Evolutionary conservation across 2,329 filamentous ascomycete genomes (phyloP).

Genomic region (Pseudogymnoascus sp.): DNA sequence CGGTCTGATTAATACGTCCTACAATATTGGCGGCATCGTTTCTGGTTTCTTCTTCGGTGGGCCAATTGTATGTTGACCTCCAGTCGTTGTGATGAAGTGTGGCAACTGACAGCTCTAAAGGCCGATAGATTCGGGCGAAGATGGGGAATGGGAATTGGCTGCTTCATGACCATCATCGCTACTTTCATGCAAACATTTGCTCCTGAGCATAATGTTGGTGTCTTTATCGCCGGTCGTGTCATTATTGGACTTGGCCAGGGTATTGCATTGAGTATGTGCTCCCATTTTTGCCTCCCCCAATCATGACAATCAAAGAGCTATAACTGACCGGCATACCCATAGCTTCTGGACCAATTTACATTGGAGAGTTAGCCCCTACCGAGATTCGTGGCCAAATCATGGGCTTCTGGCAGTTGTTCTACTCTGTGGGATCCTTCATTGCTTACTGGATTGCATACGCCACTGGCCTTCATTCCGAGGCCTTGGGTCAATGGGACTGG

Average conservation of each 20-base stretch:
- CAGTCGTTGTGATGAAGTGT: not conserved
- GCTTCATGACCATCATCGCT: constrained; percentile 57
- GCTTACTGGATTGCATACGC: constrained; percentile 61
- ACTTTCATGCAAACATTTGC: constrained; percentile 64
- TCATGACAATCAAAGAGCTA: constrained; percentile 9
- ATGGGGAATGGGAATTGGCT: constrained; percentile 58
- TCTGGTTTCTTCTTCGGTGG: constrained; percentile 64
- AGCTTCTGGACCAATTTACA: constrained; percentile 64
- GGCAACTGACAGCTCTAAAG: constrained; percentile 14
- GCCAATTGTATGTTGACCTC: constrained; percentile 39
- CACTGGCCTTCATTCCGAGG: constrained; percentile 46
- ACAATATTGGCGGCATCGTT: constrained; percentile 64
- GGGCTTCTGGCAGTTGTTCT: constrained; percentile 65
- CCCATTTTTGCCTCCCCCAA: not conserved
- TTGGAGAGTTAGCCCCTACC: constrained; percentile 58
- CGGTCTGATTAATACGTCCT: constrained; percentile 58
- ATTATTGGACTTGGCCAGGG: constrained; percentile 65
- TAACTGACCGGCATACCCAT: constrained; percentile 9
- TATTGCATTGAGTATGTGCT: constrained; percentile 49
- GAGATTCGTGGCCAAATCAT: constrained; percentile 61
- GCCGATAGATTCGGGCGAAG: constrained; percentile 56
- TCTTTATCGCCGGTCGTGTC: constrained; percentile 62
- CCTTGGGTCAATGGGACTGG: constrained; percentile 66
- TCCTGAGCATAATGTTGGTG: constrained; percentile 51
- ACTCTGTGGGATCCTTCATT: constrained; percentile 58